These are phyloP conservation scores for Colletotrichum melonis DNA, from an alignment of 2,329 filamentous ascomycete genomes.

Conservation along the genomic window DNA sequence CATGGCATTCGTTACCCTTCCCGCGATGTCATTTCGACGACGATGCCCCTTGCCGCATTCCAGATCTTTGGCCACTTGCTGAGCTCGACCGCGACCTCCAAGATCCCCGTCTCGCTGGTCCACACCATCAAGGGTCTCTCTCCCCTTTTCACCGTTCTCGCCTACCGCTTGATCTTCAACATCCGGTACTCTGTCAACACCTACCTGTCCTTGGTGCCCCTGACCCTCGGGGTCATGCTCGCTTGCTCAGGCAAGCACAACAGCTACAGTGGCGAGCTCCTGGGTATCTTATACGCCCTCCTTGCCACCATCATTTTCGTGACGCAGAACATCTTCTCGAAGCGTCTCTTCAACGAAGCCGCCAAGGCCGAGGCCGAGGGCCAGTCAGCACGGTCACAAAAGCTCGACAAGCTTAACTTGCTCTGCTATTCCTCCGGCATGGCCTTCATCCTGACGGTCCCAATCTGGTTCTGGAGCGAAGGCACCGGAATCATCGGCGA, in stretches of 20 bases:
- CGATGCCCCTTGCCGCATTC: slow-evolving; percentile 91
- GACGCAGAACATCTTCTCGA: slow-evolving; percentile 98
- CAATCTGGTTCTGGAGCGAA: slow-evolving; percentile 94
- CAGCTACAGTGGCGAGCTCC: slow-evolving; percentile 82
- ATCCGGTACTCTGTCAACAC: slow-evolving; percentile 89
- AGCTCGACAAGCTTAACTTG: slow-evolving; percentile 96
- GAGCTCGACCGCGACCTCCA: slow-evolving; percentile 91
- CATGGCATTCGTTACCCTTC: slow-evolving; percentile 86
- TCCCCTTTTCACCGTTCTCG: slow-evolving; percentile 92
- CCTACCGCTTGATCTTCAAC: slow-evolving; percentile 89
- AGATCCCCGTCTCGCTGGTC: slow-evolving; percentile 95
- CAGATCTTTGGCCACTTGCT: slow-evolving; percentile 94
- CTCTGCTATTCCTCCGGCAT: slow-evolving; percentile 97
- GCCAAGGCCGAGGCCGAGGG: slow-evolving; percentile 85
- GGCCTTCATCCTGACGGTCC: slow-evolving; percentile 87
- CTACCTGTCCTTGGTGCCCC: slow-evolving; percentile 88
- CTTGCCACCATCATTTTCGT: slow-evolving; percentile 95
- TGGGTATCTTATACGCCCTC: slow-evolving; percentile 91
- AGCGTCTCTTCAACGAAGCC: slow-evolving; percentile 96
- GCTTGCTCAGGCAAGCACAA: slow-evolving; percentile 86
- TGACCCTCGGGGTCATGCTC: slow-evolving; percentile 94
- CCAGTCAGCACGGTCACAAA: slow-evolving; percentile 70
- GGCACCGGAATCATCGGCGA: slow-evolving; percentile 82
- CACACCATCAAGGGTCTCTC: slow-evolving; percentile 99
- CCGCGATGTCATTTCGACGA: slow-evolving; percentile 84